phyloP scores from a whole-genome alignment of 768 basidiomycete genomes.

The Lanmaoa rubissima region DNA sequence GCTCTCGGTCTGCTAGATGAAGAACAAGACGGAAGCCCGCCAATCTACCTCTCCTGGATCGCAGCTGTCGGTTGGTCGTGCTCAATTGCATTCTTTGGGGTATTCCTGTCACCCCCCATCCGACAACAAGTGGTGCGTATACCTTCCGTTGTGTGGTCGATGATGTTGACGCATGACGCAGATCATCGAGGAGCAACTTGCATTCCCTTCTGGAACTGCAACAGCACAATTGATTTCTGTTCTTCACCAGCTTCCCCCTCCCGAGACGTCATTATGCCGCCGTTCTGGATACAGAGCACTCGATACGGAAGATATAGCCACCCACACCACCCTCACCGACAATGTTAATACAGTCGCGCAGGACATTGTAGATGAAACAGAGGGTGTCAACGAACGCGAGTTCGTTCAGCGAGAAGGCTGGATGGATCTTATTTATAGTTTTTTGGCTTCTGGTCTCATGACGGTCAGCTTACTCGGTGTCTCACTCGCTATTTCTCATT shows the following conservation, averaged over 20 bases:
- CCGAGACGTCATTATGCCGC: conserved; percentile 53
- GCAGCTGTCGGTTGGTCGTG: conserved; percentile 83
- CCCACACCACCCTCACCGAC: background rate
- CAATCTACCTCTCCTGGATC: conserved; percentile 72
- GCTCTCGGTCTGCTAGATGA: conserved; percentile 78
- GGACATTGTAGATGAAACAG: conserved; percentile 29
- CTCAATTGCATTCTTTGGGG: conserved; percentile 95
- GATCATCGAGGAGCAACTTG: conserved; percentile 92
- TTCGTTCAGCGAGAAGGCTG: conserved; percentile 68
- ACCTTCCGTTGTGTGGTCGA: background rate
- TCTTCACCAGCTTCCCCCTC: conserved; percentile 73
- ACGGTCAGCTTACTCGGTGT: conserved; percentile 54
- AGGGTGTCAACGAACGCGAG: conserved; percentile 39
- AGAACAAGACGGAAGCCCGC: conserved; percentile 70
- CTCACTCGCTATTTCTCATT: background rate
- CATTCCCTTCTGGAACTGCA: conserved; percentile 94
- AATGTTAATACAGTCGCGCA: conserved; percentile 7
- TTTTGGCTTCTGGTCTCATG: conserved; percentile 66
- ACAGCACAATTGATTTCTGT: conserved; percentile 95
- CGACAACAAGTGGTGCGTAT: conserved; percentile 85
- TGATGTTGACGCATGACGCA: conserved; percentile 28
- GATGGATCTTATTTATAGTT: conserved; percentile 75
- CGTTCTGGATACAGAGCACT: conserved; percentile 54
- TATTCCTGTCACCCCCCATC: conserved; percentile 94
- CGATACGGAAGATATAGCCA: conserved; percentile 34